Evolutionary conservation across 2,329 filamentous ascomycete species (phyloP).

Genomic region (Trichoderma sp.): DNA sequence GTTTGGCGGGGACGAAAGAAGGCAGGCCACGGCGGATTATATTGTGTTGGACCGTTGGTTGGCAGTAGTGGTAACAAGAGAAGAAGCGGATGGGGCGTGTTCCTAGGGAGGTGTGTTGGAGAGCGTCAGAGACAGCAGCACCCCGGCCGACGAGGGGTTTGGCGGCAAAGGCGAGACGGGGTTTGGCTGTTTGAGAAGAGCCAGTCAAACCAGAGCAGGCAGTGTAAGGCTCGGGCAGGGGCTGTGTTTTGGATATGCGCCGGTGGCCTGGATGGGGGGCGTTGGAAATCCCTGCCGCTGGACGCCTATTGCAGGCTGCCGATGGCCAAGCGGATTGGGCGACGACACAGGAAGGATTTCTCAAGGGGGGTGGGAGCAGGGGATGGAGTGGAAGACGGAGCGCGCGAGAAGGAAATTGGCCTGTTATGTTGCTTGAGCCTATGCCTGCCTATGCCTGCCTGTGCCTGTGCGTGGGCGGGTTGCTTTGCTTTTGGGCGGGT

Average conservation of each 20-base stretch:
- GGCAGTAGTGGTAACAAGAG: constrained; percentile 22
- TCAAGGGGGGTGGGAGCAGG: constrained; percentile 21
- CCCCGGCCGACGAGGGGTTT: constrained; percentile 23
- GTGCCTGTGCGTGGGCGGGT: neutral
- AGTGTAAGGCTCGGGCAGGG: constrained; percentile 22
- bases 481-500: neutral
- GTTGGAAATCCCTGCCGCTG: constrained; percentile 24
- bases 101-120: constrained; percentile 21
- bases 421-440: neutral
- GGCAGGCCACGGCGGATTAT: constrained; percentile 23
- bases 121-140: constrained; percentile 16
- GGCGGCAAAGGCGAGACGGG: constrained; percentile 28
- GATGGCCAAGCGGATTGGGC: constrained; percentile 20
- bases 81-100: constrained; percentile 20
- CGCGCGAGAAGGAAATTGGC: constrained; percentile 18
- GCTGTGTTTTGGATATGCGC: constrained; percentile 30
- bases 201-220: constrained; percentile 18
- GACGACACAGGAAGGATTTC: constrained; percentile 11
- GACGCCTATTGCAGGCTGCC: constrained; percentile 15
- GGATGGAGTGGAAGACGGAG: constrained; percentile 19
- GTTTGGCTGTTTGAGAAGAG: constrained; percentile 22
- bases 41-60: constrained; percentile 19
- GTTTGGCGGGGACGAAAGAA: constrained; percentile 16
- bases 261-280: constrained; percentile 27
- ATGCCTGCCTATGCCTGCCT: neutral